Evolutionary conservation across 345 rosid species (phyloP), one percentile per base, ranked within the genome.

Genomic region (Hibiscus syriacus): DNA sequence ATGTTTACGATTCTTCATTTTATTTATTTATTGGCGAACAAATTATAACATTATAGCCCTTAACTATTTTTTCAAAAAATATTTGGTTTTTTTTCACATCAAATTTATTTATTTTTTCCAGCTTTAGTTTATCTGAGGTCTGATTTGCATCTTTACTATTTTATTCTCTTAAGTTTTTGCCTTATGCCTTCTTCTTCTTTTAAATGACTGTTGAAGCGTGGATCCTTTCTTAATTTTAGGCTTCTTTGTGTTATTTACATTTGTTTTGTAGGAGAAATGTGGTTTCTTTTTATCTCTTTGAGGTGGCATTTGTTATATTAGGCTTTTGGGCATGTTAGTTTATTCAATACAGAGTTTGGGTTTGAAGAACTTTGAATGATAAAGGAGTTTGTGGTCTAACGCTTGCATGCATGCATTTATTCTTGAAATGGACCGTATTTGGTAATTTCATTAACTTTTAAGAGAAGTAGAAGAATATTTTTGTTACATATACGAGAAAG

Each of bases 1-100:
- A 70, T 55, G 49, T 45, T 48, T 59, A 7, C 26, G 73, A n/a
- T 45, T 70, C 41, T 59, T 14, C n/a, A 2, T 6, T 48, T 20
- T 34, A 34, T 17, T 53, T 26, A 48, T 59, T 30, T n/a, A 58
- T 69, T 59, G n/a, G 3, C 9, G 20, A 59, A 32, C 58, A 60
- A 16, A 59, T 58, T 34, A 58, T 34, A 59, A 59, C 46, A 38
- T 8, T 34, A 59, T 36, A 32, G 12, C 4, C 63, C 63, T 32
- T 9, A 32, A 58, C 0, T 30, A 8, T 8, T n/a, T 29, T 59
- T 46, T n/a, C 10, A 46, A 5, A n/a, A n/a, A n/a, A n/a, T n/a
- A 16, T 36, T 36, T 36, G 32, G 11, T 56, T 3, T 16, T 6
- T n/a, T 29, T 56, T 29, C 39, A n/a, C 22, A 56, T 30, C 38